Evolutionary conservation across 2,329 filamentous ascomycete species (phyloP), one percentile per base, ranked within the genome.

Genomic region (Fusarium hainanense): DNA sequence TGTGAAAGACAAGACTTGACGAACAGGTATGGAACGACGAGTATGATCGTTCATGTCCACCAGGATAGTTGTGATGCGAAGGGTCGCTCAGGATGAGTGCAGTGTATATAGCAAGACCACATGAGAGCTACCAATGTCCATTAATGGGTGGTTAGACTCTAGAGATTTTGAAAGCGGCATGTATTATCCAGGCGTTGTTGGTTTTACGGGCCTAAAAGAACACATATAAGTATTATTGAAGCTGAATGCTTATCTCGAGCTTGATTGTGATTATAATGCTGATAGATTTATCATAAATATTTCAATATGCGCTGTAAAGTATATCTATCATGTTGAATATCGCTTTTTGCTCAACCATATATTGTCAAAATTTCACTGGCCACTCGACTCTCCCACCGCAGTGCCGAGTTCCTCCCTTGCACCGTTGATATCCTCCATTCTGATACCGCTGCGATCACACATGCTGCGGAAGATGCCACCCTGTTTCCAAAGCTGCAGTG

Each of bases 391-490:
- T 46, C 48, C 63, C 7, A 52, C 21, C 6, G 42, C 21, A 7
- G 54, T 68, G 46, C 71, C 73, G 61, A 82, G 57, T 60, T 77
- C 80, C 23, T 79, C 80, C 67, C 72, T 79, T 9, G 85, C 85
- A 0, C 75, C 77, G 14, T 75, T 71, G n/a, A 89, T 87, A 64
- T 89, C 87, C 70, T 87, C 86, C 1, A 78, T 73, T 13, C 86
- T 78, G 57, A 97, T 97, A 2, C 93, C 93, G 75, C 92, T 94
- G 51, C 92, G 85, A 46, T 97, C 93, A 77, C 94, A 97, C 94
- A 97, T 97, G 37, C 91, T 85, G 70, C 91, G 86, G 80, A 98
- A 98, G 57, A 98, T 94, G 1, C 93, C 92, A 12, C 87, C 89
- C 48, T 85, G 81, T 28, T 90, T 86, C 85, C 92, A 98, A 64